Conservation (phyloP, 345 rosid genomes). For the Eutrema heterophyllum region DNA sequence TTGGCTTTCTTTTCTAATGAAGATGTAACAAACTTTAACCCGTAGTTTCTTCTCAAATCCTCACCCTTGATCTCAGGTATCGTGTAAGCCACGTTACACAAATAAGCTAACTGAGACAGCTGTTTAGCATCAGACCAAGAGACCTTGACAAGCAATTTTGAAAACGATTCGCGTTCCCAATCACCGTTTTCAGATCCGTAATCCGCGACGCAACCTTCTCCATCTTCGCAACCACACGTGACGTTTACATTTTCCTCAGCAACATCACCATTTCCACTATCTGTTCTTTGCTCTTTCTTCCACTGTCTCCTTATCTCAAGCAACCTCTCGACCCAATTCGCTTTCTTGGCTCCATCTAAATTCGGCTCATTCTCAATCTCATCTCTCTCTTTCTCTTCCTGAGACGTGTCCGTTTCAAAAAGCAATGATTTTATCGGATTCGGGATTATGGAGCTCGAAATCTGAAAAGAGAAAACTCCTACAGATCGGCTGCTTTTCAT, state of each 20-base stretch:
- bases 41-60: slow-evolving; percentile 54
- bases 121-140: slow-evolving; percentile 63
- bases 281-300: slow-evolving; percentile 37
- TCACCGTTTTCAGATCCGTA: slow-evolving; percentile 45
- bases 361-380: slow-evolving; percentile 25
- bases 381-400: slow-evolving; percentile 20
- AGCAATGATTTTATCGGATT: slow-evolving; percentile 45
- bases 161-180: slow-evolving; percentile 46
- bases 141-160: slow-evolving; percentile 41
- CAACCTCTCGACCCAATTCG: slow-evolving; percentile 75
- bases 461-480: slow-evolving; percentile 55
- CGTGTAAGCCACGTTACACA: slow-evolving; percentile 83
- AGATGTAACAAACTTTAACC: slow-evolving; percentile 71
- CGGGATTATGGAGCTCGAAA: slow-evolving; percentile 55
- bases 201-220: slow-evolving; percentile 43
- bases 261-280: slow-evolving; percentile 20
- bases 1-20: slow-evolving; percentile 78
- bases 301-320: slow-evolving; percentile 58
- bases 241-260: slow-evolving; percentile 22
- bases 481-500: slow-evolving; percentile 52
- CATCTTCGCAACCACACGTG: slow-evolving; percentile 35
- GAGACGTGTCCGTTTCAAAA: slow-evolving; percentile 48
- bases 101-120: slow-evolving; percentile 74
- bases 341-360: slow-evolving; percentile 39
- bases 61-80: slow-evolving; percentile 56